Conservation (phyloP, 306 rosid genomes). For the Cicer arietinum region DNA sequence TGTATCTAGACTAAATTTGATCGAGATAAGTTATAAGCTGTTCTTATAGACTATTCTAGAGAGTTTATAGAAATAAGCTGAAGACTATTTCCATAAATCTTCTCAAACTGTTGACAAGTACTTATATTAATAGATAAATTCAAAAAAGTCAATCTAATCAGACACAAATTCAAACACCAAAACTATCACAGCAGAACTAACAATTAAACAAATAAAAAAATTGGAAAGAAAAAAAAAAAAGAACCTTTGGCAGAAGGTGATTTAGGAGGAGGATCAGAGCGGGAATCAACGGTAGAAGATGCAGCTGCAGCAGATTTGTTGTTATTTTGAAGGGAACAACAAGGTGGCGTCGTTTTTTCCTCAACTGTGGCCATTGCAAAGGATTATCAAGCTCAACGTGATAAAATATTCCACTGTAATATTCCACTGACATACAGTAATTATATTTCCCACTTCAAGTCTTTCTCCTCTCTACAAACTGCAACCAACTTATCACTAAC, state of each 20-base stretch:
- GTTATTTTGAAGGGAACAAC: slow-evolving; percentile 40
- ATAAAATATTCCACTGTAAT: slow-evolving; percentile 58
- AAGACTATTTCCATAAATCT: too few relatives aligned
- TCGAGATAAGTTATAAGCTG: too few relatives aligned
- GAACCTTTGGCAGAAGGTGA: slow-evolving; percentile 71
- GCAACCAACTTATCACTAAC: neutral
- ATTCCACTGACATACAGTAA: slow-evolving; percentile 84
- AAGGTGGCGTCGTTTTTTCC: slow-evolving; percentile 85
- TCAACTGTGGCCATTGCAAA: slow-evolving; percentile 86
- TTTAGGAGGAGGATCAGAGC: slow-evolving; percentile 55
- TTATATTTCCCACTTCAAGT: slow-evolving; percentile 3
- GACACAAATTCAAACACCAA: neutral
- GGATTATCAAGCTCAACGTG: slow-evolving; percentile 76
- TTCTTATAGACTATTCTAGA: too few relatives aligned
- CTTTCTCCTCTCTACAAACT: neutral
- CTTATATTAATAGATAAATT: too few relatives aligned
- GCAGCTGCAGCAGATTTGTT: neutral
- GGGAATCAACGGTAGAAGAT: slow-evolving; percentile 55
- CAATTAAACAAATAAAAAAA: neutral
- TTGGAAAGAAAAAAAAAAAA: neutral
- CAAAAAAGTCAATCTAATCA: too few relatives aligned
- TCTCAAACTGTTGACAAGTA: too few relatives aligned
- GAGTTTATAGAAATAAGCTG: too few relatives aligned
- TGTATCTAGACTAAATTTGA: too few relatives aligned
- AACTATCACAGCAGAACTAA: neutral